Base-by-base conservation (phyloP, 2,329 filamentous ascomycete species). In the Westerdykella ornata region DNA sequence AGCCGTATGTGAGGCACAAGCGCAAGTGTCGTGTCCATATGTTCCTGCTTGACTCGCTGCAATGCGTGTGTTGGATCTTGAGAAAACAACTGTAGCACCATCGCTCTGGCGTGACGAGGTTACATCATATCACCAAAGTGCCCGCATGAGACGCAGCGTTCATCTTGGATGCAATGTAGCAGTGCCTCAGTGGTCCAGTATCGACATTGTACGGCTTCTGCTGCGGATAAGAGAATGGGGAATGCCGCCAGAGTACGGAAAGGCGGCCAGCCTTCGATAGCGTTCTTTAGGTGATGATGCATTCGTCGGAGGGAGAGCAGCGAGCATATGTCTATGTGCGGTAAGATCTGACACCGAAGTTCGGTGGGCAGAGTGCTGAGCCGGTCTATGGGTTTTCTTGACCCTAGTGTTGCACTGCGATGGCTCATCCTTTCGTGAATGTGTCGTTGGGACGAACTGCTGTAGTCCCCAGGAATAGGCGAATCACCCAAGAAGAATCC, bases 101-200 rank as follows among this genome's bases (percentile, higher is more conserved):
- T 15, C 37, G 20, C 37, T 38, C 20, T 38, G 22, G 37, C 9
- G 37, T 38, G 20, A 38, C 22, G 5, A 38, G 22, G 37, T n/a
- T 38, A 26, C 37, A 38, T 30, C 3, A 38, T 3, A 17, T 38
- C 37, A 15, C 37, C 37, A 31, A 38, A 38, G 22, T 38, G 22
- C 20, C 20, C 20, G 28, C 37, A 38, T 16, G 17, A 30, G 22
- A 30, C 13, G 22, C 37, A 38, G 37, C 16, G 37, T 8, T 38
- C 37, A 8, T 38, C 37, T 8, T 16, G 20, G 16, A 38, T 38
- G 37, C n/a, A 26, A 19, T n/a, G 20, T 4, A 38, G 26, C 11
- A 38, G 19, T 16, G 22, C 11, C 16, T 17, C 22, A 15, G 30
- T 38, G 14, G 37, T 38, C 37, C 37, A 38, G 18, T 6, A n/a